phyloP scores from a whole-genome alignment of 257 asterid genomes.

The Cynanchum wilfordii region DNA sequence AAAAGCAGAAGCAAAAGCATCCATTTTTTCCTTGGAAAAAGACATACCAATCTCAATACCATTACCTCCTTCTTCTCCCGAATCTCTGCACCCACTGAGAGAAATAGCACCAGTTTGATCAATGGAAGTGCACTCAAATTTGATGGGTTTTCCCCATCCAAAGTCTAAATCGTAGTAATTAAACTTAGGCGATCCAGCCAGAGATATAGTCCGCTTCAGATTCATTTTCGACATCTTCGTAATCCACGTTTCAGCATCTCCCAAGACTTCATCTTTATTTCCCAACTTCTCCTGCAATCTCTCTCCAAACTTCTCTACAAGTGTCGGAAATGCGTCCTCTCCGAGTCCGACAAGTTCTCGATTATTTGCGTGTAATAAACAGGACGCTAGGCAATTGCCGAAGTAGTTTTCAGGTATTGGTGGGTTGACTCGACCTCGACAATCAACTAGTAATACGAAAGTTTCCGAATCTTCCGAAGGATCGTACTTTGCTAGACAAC shows the following conservation, averaged over 20 bases:
- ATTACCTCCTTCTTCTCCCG: conserved; percentile 18
- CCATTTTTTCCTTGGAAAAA: conserved; percentile 16
- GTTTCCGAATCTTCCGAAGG: conserved; percentile 3
- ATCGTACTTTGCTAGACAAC: conserved; percentile 21
- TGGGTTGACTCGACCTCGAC: conserved; percentile 26
- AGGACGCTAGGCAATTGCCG: conserved; percentile 31
- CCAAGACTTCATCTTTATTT: conserved; percentile 17
- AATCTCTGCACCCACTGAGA: conserved; percentile 20
- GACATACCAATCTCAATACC: conserved; percentile 34
- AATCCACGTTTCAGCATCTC: conserved; percentile 20
- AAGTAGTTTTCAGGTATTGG: conserved; percentile 33
- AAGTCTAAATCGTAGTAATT: conserved; percentile 33
- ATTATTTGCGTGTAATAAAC: neutral
- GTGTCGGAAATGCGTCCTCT: conserved; percentile 21
- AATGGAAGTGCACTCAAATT: conserved; percentile 28
- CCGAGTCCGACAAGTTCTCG: conserved; percentile 10
- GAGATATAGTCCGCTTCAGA: conserved; percentile 4
- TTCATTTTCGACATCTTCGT: neutral
- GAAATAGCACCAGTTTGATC: conserved; percentile 26
- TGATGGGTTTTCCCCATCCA: conserved; percentile 43
- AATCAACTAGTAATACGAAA: conserved; percentile 20
- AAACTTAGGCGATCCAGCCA: conserved; percentile 42
- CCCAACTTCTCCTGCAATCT: conserved; percentile 14
- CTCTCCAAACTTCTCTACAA: conserved; percentile 25
- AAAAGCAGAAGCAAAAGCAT: conserved; percentile 26